A percentile compares a stretch with the other conserved stretches of the same genome.
Evolutionary conservation across 805 yeast species (phyloP).

Genomic region (Kazachstania psychrophila): DNA sequence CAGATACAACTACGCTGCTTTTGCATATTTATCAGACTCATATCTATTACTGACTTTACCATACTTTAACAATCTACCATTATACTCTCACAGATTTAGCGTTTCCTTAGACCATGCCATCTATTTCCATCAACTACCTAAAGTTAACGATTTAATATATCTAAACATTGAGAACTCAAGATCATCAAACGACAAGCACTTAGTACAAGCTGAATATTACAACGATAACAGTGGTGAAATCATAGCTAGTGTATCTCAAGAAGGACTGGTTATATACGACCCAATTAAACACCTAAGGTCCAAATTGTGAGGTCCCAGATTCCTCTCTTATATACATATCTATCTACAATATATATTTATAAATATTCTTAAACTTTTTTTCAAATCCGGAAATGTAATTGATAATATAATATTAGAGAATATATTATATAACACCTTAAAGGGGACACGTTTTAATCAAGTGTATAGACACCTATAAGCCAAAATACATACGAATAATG

Average conservation of each 20-base stretch:
- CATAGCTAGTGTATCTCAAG: slow-evolving; percentile 56
- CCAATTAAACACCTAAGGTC: slow-evolving; percentile 14
- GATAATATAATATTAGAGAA: too few species aligned
- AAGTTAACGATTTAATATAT: slow-evolving; percentile 43
- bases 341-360: too few species aligned
- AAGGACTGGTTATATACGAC: slow-evolving; percentile 40
- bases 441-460: too few species aligned
- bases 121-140: slow-evolving; percentile 46
- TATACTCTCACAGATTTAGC: slow-evolving; percentile 40
- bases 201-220: slow-evolving; percentile 52
- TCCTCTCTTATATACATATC: too few species aligned
- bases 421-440: too few species aligned
- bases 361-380: too few species aligned
- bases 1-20: slow-evolving; percentile 43
- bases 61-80: slow-evolving; percentile 39
- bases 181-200: slow-evolving; percentile 43
- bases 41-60: slow-evolving; percentile 44
- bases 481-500: not conserved
- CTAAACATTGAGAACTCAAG: slow-evolving; percentile 41
- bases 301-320: slow-evolving; percentile 11
- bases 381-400: too few species aligned
- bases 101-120: slow-evolving; percentile 60
- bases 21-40: slow-evolving; percentile 53
- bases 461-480: too few species aligned
- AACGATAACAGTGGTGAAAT: slow-evolving; percentile 38